These are phyloP conservation scores for Aureobasidium melanogenum DNA, from an alignment of 2,329 filamentous ascomycete genomes.

Conservation along the genomic window DNA sequence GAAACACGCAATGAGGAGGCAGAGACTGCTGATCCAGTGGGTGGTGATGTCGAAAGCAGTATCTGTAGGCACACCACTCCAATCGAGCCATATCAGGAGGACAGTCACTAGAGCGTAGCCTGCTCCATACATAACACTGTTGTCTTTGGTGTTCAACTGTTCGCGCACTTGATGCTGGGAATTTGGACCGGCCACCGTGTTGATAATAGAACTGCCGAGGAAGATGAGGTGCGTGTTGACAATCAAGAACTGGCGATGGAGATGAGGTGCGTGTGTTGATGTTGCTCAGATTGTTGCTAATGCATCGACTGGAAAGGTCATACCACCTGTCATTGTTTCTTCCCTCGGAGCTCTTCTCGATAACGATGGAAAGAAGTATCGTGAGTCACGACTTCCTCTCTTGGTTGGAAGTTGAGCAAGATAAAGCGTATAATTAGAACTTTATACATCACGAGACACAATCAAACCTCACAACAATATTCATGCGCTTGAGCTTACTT, in stretches of 20 bases:
- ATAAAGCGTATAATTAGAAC: not conserved
- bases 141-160: not conserved
- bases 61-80: not conserved
- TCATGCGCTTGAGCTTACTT: no score
- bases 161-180: not conserved
- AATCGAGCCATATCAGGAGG: not conserved
- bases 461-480: not conserved
- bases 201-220: not conserved
- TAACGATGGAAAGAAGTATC: no score
- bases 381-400: not conserved
- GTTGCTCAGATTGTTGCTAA: no score
- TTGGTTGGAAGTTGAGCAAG: not conserved
- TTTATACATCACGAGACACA: not conserved
- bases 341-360: no score
- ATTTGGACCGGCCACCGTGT: not conserved
- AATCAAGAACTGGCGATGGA: no score
- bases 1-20: not conserved
- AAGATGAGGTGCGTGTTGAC: no score
- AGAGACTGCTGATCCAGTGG: not conserved
- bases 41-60: not conserved
- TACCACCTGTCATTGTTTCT: no score
- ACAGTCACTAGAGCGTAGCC: not conserved
- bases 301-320: no score
- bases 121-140: not conserved
- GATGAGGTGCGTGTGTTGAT: no score